Base-by-base conservation (phyloP, 2,329 filamentous ascomycete species). In the Sclerotinia spermophila region DNA sequence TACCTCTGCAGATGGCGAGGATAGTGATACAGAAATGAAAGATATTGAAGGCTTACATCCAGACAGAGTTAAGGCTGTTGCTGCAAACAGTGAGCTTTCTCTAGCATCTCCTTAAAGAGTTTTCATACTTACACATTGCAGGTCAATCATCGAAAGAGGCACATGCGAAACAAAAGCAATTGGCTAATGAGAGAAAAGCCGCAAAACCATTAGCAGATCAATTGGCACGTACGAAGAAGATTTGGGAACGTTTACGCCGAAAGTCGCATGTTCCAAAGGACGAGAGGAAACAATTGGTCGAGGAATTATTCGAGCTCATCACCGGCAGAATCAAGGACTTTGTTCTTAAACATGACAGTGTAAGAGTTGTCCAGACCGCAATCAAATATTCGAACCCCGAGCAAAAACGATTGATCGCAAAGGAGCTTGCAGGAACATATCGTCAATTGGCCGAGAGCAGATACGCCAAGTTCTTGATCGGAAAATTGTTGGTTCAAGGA, bases 401-500 rank as follows among this genome's bases (percentile, higher is more conserved):
- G 72, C 94, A 97, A 82, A 88, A 93, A 78, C 92, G 90, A 81
- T 88, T 90, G 83, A 97, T 99, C 77, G 93, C 94, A 13, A 85
- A 84, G 71, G 96, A 99, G 81, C 86, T 99, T 70, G 89, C 92
- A 81, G 94, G 94, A 27, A 90, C 91, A 75, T 97, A 96, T 80
- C 87, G 89, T 58, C 88, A 92, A 75, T 84, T 99, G 75, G 94
- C 94, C 3, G 94, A 98, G 84, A 97, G 94, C 83, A 92, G 92
- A 81, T 99, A 99, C 79, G 95, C 95, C 78, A 99, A 99, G 83
- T 99, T 98, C 81, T 82, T 99, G 78, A 93, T 99, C 72, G 96
- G 93, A 75, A 99, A 99, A 83, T 86, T 99, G 78, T 87, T 99
- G 74, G 92, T 96, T n/a, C 92, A 97, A 79, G 93, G 94, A 73